Evolutionary conservation across 345 rosid genomes (phyloP).

Genomic region (Eutrema japonicum): DNA sequence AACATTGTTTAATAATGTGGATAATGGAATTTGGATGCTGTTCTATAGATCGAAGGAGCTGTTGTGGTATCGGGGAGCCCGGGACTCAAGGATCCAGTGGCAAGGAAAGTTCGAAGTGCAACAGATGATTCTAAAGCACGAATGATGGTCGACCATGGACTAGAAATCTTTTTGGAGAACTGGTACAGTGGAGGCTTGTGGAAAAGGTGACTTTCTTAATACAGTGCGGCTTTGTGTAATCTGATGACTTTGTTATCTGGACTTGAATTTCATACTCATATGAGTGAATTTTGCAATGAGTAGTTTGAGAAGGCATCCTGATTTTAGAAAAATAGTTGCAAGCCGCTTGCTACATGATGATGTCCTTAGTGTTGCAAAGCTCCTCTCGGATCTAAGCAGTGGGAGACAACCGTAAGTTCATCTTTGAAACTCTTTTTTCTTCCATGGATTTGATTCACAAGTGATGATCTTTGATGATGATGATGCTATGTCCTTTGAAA

Average conservation of each 20-base stretch:
- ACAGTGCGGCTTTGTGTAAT: not conserved
- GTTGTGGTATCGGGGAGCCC: conserved; percentile 90
- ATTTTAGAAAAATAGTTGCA: conserved; percentile 55
- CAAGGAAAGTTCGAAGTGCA: conserved; percentile 72
- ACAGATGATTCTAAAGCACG: conserved; percentile 72
- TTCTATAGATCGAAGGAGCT: conserved; percentile 68
- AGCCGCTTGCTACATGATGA: conserved; percentile 65
- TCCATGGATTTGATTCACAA: not conserved
- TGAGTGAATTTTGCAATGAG: conserved; percentile 25
- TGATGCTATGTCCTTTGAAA: conserved; percentile 16
- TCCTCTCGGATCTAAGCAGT: conserved; percentile 74
- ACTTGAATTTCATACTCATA: conserved; percentile 22
- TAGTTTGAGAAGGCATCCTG: conserved; percentile 86
- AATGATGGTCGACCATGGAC: conserved; percentile 60
- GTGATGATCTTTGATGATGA: conserved; percentile 1
- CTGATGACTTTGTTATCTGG: conserved; percentile 8
- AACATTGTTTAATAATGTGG: conserved; percentile 11
- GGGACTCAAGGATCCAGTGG: conserved; percentile 55
- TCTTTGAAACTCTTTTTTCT: not conserved
- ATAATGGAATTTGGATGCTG: conserved; percentile 14
- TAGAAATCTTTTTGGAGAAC: conserved; percentile 58
- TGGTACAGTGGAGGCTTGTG: conserved; percentile 85
- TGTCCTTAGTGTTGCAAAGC: conserved; percentile 61
- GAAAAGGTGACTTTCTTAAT: conserved; percentile 61
- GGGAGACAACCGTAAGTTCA: conserved; percentile 86